A percentile compares a stretch with the other conserved stretches of the same genome.
These are phyloP conservation scores for Paracoccidioides lutzii DNA, from an alignment of 2,329 filamentous ascomycete species.

Conservation along the genomic window DNA sequence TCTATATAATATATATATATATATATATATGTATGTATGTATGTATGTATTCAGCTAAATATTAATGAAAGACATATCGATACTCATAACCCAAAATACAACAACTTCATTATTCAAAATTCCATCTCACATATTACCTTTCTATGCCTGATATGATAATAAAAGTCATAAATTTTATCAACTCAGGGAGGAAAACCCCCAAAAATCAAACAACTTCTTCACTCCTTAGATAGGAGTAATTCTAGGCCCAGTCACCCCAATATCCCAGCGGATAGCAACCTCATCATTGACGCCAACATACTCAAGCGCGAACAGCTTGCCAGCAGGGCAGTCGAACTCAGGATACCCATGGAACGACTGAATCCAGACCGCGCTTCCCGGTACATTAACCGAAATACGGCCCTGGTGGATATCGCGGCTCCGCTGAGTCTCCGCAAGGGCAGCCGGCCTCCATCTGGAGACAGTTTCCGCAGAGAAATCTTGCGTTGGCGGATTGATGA, in stretches of 20 bases:
- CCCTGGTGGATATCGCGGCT: constrained; percentile 14
- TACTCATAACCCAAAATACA: background rate
- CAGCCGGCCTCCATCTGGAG: constrained; percentile 6
- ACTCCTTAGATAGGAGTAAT: constrained; percentile 12
- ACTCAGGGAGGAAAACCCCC: background rate
- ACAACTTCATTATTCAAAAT: background rate
- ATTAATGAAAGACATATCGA: background rate
- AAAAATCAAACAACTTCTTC: background rate
- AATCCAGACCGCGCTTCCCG: constrained; percentile 14
- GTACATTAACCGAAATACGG: constrained; percentile 8
- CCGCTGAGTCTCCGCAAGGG: background rate
- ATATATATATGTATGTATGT: no score
- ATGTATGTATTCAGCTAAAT: background rate
- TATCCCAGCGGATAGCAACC: constrained; percentile 15
- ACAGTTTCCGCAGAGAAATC: background rate
- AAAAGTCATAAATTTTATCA: no score
- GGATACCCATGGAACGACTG: constrained; percentile 12
- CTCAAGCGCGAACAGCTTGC: constrained; percentile 14
- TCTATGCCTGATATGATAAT: no score
- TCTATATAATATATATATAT: background rate
- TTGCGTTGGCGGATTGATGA: constrained; percentile 12
- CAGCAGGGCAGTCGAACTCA: constrained; percentile 14
- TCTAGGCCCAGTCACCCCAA: constrained; percentile 15
- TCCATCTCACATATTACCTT: background rate
- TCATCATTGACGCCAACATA: constrained; percentile 16